Percentiles rank a stretch among this genome's conserved stretches.
Evolutionary conservation across 352 stramenopile species (phyloP).

Genomic region (Peronospora destructor): DNA sequence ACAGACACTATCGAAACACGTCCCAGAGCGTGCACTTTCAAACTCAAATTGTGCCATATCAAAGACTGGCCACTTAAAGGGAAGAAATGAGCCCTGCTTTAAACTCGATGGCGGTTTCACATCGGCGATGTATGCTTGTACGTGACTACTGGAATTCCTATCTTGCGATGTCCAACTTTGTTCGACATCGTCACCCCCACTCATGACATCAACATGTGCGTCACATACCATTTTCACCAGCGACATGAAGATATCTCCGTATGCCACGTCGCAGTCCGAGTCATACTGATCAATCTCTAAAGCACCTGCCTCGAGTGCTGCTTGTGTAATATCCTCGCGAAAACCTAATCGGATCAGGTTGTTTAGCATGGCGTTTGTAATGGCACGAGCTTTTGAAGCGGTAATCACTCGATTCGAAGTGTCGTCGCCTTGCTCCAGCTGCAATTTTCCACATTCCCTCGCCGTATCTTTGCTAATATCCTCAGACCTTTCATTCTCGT

Average conservation of each 20-base stretch:
- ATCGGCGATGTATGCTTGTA: constrained; percentile 1
- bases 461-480: constrained; percentile 5
- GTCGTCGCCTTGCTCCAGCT: constrained; percentile 26
- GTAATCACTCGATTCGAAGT: constrained; percentile 59
- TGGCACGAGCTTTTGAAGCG: constrained; percentile 48
- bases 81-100: constrained; percentile 26
- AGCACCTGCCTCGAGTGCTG: constrained; percentile 51
- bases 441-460: constrained; percentile 2
- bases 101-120: constrained; percentile 2
- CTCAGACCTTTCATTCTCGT: constrained; percentile 6
- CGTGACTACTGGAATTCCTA: not conserved
- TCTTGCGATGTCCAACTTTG: constrained; percentile 6
- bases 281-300: constrained; percentile 66
- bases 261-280: constrained; percentile 62
- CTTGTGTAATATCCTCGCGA: constrained; percentile 30
- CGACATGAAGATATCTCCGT: constrained; percentile 77
- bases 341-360: constrained; percentile 51
- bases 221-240: constrained; percentile 71
- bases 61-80: constrained; percentile 85
- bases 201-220: constrained; percentile 49
- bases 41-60: constrained; percentile 88
- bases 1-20: constrained; percentile 78
- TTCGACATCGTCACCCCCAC: constrained; percentile 3
- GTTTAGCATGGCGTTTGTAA: constrained; percentile 47
- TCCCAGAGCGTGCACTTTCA: constrained; percentile 62